Base-by-base conservation (phyloP, 805 yeast species). In the Metschnikowia reukaufii region DNA sequence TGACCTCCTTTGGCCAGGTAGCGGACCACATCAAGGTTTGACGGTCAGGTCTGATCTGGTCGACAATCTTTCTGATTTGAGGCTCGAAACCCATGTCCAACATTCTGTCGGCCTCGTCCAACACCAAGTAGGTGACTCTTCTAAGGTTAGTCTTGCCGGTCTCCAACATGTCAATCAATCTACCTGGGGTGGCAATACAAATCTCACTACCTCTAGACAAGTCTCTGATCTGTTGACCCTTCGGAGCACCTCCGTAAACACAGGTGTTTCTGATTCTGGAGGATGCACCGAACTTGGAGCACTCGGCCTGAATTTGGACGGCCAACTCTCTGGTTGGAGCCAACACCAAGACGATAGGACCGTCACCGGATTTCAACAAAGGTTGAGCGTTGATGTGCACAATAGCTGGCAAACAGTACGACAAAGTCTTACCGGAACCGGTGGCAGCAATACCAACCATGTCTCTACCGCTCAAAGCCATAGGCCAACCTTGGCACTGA, bases 61-160 rank as follows among this genome's bases (percentile, higher is more conserved):
- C 91, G 58, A 94, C 92, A 71, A 94, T 94, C 76, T 92, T 92
- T 80, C 99, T 85, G 72, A 94, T 94, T 81, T 92, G 98, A 59
- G 98, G 98, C 79, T 94, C 99, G 71, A 94, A 94, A 70, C 99
- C 99, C 99, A 94, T 94, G 78, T 94, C 99, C 75, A 94, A 83
- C 99, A 94, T 94, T 80, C 99, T 88, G 74, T 94, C 99, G 64
- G 99, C 99, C 82, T 94, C 99, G 73, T 94, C 99, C 63, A 94
- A 80, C 53, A 94, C 98, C 68, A 94, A 80, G 74, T 94, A 94
- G 44, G 98, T 94, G 54, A 94, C 97, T 77, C 98, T 88, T 69
- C 88, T 84, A 64, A 94, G 79, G 75, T 92, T 94, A 50, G 98
- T 94, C 77, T 87, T 91, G 62, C 94, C 92, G 54, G 86, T 77